These are phyloP conservation scores for Xylaria curta DNA, from an alignment of 495 filamentous ascomycete species.

Conservation along the genomic window DNA sequence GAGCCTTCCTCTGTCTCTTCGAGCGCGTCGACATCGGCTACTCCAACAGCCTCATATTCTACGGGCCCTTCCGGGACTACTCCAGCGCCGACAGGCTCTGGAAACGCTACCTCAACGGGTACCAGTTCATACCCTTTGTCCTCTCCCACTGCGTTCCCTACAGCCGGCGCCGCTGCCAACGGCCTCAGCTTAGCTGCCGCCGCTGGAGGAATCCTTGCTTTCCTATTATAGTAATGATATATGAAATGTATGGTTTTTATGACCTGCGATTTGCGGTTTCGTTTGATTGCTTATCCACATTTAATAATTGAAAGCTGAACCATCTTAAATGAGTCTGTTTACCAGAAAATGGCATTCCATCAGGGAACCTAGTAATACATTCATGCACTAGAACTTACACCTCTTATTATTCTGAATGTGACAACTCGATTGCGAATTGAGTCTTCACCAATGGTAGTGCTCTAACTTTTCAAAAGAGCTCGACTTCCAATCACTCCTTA, in stretches of 20 bases:
- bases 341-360: too few species aligned
- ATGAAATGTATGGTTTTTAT: not conserved
- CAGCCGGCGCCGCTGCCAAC: conserved; percentile 19
- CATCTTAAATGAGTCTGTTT: too few species aligned
- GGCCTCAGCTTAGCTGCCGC: conserved; percentile 33
- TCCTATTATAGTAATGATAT: conserved; percentile 26
- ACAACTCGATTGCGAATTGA: not conserved
- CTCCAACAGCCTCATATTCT: not conserved
- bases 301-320: not conserved
- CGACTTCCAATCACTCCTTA: too few species aligned
- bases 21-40: conserved; percentile 1
- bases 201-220: conserved; percentile 33
- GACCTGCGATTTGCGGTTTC: not conserved
- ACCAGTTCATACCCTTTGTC: not conserved
- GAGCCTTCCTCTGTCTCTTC: conserved; percentile 23
- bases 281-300: not conserved
- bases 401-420: not conserved
- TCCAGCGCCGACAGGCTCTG: not conserved
- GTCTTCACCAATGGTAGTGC: not conserved
- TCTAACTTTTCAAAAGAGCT: too few species aligned
- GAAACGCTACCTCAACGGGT: not conserved
- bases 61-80: not conserved
- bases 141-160: conserved; percentile 19
- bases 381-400: not conserved
- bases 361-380: not conserved